These are phyloP conservation scores for Crotalaria pallida DNA, from an alignment of 306 rosid genomes.

Conservation along the genomic window DNA sequence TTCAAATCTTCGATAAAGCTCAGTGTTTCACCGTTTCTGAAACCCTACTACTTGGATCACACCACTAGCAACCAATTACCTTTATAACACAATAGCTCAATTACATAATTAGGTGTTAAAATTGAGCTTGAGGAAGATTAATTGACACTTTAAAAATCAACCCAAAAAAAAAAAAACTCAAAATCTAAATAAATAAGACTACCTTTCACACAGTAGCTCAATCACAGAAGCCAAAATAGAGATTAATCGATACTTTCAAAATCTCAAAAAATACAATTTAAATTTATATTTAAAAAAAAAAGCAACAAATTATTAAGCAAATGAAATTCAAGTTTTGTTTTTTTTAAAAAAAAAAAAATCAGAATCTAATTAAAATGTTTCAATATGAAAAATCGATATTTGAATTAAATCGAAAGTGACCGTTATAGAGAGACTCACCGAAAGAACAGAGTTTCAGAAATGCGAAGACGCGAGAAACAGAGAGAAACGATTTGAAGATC, in stretches of 20 bases:
- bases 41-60: neutral
- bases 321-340: slow-evolving; percentile 3
- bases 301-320: neutral
- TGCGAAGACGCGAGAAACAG: neutral
- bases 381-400: neutral
- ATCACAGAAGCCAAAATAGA: neutral
- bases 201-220: neutral
- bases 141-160: too few species aligned
- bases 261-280: neutral
- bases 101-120: neutral
- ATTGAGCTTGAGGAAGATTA: too few species aligned
- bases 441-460: slow-evolving; percentile 29
- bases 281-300: neutral
- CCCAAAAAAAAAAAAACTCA: too few species aligned
- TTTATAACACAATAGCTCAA: neutral
- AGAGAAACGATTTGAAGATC: slow-evolving; percentile 39
- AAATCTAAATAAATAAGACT: too few species aligned
- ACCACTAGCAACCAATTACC: neutral
- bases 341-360: too few species aligned
- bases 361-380: neutral
- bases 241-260: neutral
- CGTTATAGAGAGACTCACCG: slow-evolving; percentile 26
- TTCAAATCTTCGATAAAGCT: neutral
- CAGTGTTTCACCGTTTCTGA: neutral
- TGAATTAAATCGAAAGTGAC: neutral